Evolutionary conservation across 768 basidiomycete species (phyloP).

Genomic region (Xanthoconium stramineum): DNA sequence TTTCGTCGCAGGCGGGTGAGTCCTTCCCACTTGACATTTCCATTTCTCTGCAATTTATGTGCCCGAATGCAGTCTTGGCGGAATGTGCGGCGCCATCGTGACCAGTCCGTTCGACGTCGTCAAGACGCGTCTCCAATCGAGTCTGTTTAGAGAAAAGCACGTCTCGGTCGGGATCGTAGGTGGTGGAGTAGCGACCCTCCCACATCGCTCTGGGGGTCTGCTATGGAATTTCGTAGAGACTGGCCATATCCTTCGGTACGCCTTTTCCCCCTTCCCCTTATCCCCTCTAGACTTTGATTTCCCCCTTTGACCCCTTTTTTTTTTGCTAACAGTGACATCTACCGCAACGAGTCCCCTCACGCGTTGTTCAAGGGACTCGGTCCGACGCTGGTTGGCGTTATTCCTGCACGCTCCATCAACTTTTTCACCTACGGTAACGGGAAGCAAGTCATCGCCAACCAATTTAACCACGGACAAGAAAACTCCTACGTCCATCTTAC

Average conservation of each 20-base stretch:
- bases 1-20: constrained; percentile 84
- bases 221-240: constrained; percentile 96
- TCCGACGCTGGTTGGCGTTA: constrained; percentile 89
- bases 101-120: constrained; percentile 98
- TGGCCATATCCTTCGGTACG: constrained; percentile 78
- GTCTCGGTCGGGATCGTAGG: constrained; percentile 31
- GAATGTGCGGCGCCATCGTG: constrained; percentile 95
- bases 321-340: constrained; percentile 67
- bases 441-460: constrained; percentile 83
- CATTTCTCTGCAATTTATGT: background rate
- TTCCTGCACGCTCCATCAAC: constrained; percentile 95
- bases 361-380: constrained; percentile 95
- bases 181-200: constrained; percentile 29
- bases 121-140: constrained; percentile 94
- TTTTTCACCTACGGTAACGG: constrained; percentile 98
- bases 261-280: background rate
- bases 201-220: constrained; percentile 46
- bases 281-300: background rate
- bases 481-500: constrained; percentile 82
- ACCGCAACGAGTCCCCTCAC: constrained; percentile 79
- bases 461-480: constrained; percentile 73
- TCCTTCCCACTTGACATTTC: constrained; percentile 2
- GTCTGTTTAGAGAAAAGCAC: constrained; percentile 62
- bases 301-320: background rate
- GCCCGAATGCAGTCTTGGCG: constrained; percentile 66